A percentile compares a stretch with the other conserved stretches of the same genome.
These are phyloP conservation scores for Colletotrichum tropicicola DNA, from an alignment of 2,329 filamentous ascomycete species.

Conservation along the genomic window DNA sequence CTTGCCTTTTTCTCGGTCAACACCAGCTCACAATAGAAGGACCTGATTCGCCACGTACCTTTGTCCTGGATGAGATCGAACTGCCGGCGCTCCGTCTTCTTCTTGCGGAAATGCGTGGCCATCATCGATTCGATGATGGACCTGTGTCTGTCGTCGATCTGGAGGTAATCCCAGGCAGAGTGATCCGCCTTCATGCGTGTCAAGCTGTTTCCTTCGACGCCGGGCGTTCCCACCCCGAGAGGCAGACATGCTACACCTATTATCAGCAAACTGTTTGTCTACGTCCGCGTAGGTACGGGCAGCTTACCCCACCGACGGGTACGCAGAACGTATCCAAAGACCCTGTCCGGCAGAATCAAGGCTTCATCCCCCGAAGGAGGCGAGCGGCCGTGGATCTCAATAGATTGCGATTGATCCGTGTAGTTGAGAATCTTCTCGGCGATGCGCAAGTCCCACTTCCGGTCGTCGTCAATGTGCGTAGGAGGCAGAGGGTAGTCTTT, in stretches of 20 bases:
- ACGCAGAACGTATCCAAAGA: not conserved
- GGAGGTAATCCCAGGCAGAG: not conserved
- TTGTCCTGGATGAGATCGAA: conserved; percentile 55
- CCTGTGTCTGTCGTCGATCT: not conserved
- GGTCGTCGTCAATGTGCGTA: not conserved
- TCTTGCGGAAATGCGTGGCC: conserved; percentile 48
- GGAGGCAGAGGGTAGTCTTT: not conserved
- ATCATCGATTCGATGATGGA: conserved; percentile 13
- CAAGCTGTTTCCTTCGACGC: not conserved
- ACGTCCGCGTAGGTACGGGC: not conserved
- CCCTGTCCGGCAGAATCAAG: not conserved
- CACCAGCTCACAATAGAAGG: accelerated
- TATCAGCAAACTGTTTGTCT: too few species aligned
- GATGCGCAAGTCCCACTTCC: not conserved
- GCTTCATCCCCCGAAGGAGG: not conserved
- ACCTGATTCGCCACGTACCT: conserved; percentile 33
- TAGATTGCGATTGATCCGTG: not conserved
- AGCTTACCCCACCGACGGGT: conserved; percentile 7
- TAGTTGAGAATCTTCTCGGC: not conserved
- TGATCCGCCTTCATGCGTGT: not conserved
- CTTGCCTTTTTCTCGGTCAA: conserved; percentile 3
- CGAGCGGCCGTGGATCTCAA: not conserved
- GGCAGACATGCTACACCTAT: not conserved
- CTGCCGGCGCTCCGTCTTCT: conserved; percentile 43
- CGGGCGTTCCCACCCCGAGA: not conserved